These are phyloP conservation scores for Pyricularia grisea DNA, from an alignment of 2,329 filamentous ascomycete species.

Conservation along the genomic window DNA sequence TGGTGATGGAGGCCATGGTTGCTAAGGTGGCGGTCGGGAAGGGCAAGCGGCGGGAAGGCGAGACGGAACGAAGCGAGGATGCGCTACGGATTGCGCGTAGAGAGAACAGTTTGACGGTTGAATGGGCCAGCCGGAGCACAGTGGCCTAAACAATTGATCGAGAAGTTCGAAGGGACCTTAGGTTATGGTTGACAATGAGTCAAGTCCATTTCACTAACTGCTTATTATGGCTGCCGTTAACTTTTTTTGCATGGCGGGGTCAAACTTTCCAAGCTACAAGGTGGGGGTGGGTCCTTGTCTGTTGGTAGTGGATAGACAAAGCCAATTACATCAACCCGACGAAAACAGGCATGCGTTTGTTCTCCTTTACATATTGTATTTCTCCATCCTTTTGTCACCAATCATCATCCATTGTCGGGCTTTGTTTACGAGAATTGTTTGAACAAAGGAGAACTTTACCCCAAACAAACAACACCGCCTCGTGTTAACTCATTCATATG, in stretches of 20 bases:
- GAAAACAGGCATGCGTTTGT: not conserved
- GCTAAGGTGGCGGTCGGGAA: constrained; percentile 20
- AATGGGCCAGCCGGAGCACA: not conserved
- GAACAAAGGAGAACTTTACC: not conserved
- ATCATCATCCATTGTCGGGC: not conserved
- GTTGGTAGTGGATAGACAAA: not conserved
- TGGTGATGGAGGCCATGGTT: constrained; percentile 48
- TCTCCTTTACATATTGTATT: not conserved
- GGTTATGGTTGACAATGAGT: not conserved
- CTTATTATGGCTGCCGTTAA: not conserved
- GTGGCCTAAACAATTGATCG: not conserved
- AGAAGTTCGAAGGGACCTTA: not conserved
- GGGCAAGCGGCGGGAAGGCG: constrained; percentile 13
- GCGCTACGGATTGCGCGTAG: constrained; percentile 22
- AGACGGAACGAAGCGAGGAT: constrained; percentile 19
- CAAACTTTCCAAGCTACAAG: not conserved
- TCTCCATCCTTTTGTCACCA: not conserved
- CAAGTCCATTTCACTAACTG: not conserved
- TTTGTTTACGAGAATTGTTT: not conserved
- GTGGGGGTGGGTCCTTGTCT: not conserved
- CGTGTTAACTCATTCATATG: not conserved
- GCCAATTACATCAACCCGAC: not conserved
- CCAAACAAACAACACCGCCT: not conserved
- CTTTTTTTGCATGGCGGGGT: not conserved
- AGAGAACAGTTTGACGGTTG: constrained; percentile 32